Evolutionary conservation across 176 grass and related monocot genomes (phyloP), one percentile per base, ranked within the genome.

Genomic region (Alloteropsis semialata): DNA sequence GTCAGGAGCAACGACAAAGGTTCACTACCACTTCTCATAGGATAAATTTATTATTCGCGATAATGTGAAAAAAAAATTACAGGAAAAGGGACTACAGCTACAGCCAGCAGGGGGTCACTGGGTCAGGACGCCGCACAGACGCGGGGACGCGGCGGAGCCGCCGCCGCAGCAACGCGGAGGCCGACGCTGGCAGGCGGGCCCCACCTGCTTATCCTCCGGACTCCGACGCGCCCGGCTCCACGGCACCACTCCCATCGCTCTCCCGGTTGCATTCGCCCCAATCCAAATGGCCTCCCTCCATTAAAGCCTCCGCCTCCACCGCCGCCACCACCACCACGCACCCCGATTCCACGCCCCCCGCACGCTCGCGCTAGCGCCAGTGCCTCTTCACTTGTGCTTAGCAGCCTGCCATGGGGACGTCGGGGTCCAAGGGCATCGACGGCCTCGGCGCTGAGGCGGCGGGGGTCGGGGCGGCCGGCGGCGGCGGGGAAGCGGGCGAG

Each of bases 361-460:
- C 63, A 6, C 78, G 8, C 69, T 4, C 21, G 11, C 39, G 54
- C 54, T 11, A 56, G 22, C 22, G 54, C 55, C 7, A 42, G 32
- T 8, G 41, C 8, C 18, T 17, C 60, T 18, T 15, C 46, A 21
- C 16, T 53, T 28, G 58, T 41, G 41, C 55, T 5, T 17, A 19
- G 30, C 34, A 5, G 38, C n/a, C n/a, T n/a, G n/a, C 73, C 74
- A 90, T 90, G 88, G 88, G 88, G 46, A 78, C 88, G 88, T 90
- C 88, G 39, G 88, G 65, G 17, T 90, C 88, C 45, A 90, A 90
- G 84, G 74, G 79, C 25, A 57, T 73, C 56, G 84, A 67, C 76
- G 80, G 37, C 21, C 29, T 63, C 42, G 79, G 32, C 66, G 80
- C 34, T 28, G 61, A 25, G 0, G 64, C 78, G 33, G 78, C 65